Base-by-base conservation (phyloP, 305 asterid species). In the Ajuga reptans region DNA sequence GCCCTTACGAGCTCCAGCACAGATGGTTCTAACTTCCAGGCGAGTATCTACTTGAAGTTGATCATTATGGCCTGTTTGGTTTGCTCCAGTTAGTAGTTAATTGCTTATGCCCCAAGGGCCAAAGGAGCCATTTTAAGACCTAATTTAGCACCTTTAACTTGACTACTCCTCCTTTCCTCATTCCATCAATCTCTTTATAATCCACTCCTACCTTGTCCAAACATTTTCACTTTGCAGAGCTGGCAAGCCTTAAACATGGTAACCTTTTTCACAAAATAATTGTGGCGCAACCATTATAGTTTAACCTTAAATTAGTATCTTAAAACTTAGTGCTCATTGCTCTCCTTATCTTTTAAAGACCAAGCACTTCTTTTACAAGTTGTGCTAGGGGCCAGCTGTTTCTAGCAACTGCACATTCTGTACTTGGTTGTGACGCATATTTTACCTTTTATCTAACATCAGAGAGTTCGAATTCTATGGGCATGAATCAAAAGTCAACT, bases 401-500 rank as follows among this genome's bases (percentile, higher is more conserved):
- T 49, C 49, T 66, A 66, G 65, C 51, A 29, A 50, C 58, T 10
- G 14, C 10, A 50, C 49, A 33, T 24, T 37, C 8, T 33, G 27
- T 31, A 50, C 46, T 15, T 14, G 10, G 34, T 21, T 51, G 8
- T 5, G 9, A 10, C 34, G 21, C 33, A 18, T 17, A 17, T 18
- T 51, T 51, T 51, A 17, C 54, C 21, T 15, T 49, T 9, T 7
- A 50, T 9, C 56, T 50, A 17, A 50, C 56, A 50, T 17, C 31
- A 50, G 56, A 50, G 56, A 50, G 56, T 16, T 39, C 45, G 46
- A 70, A 27, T 41, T 54, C 29, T 10, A 18, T 64, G 12, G 27
- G 55, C 27, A 42, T 57, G 21, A 69, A 72, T 67, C 57, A 53
- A 71, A 45, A 53, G 36, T 41, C 51, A 67, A 72, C 52, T 66